Percentiles rank a stretch among this genome's conserved stretches.
Evolutionary conservation across 2,329 filamentous ascomycete species (phyloP).

Genomic region (Sclerotinia sclerotiorum): DNA sequence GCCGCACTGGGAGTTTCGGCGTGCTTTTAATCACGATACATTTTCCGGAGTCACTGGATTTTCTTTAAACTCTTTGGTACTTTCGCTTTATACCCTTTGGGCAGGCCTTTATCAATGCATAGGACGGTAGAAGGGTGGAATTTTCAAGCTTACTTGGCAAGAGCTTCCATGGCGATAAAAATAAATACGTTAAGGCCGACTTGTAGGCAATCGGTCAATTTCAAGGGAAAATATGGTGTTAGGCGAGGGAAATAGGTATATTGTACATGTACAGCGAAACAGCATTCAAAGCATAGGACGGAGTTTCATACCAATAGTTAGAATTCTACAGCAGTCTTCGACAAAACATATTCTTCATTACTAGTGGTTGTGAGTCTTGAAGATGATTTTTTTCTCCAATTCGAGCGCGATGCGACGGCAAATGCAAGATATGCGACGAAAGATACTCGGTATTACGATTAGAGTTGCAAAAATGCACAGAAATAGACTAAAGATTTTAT

Average conservation of each 20-base stretch:
- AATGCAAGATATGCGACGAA: background rate
- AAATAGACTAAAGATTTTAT: background rate
- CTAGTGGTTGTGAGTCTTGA: background rate
- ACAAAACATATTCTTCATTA: background rate
- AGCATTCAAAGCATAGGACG: background rate
- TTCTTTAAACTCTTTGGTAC: background rate
- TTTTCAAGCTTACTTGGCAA: background rate
- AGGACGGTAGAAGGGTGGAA: slow-evolving; percentile 14
- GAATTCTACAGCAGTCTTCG: background rate
- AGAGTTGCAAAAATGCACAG: background rate
- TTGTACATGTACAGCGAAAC: background rate
- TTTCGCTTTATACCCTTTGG: slow-evolving; percentile 16
- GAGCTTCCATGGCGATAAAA: slow-evolving; percentile 4
- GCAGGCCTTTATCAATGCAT: slow-evolving; percentile 3
- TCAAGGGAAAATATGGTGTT: background rate
- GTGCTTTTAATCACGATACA: background rate
- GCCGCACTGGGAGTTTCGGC: background rate
- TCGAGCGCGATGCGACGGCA: background rate
- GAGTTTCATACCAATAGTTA: slow-evolving; percentile 3
- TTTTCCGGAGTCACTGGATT: background rate
- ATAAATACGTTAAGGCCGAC: slow-evolving; percentile 10
- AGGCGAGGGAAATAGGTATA: background rate
- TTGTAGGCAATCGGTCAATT: background rate
- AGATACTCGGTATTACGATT: background rate
- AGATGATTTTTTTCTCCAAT: background rate